These are phyloP conservation scores for Irpex sp. DNA, from an alignment of 1,284 basidiomycete species.

Conservation along the genomic window DNA sequence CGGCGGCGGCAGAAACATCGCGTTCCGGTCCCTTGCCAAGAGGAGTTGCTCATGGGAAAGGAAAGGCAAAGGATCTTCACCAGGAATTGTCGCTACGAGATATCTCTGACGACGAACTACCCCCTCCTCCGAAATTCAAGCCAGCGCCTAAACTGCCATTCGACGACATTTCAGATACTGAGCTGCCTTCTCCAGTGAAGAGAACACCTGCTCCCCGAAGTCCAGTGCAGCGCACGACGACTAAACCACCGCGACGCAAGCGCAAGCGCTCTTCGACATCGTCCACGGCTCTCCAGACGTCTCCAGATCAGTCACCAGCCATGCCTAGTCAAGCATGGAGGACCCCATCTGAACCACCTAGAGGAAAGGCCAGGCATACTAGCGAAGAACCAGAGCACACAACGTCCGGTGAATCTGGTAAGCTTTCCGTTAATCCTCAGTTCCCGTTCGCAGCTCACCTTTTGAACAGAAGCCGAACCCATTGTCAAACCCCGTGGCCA, in stretches of 20 bases:
- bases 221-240: background rate
- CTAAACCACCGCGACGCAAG: background rate
- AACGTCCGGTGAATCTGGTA: background rate
- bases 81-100: background rate
- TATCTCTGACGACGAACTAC: background rate
- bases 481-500: background rate
- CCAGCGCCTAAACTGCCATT: background rate
- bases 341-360: background rate
- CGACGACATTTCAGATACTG: background rate
- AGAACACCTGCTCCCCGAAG: background rate
- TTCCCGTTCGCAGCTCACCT: background rate
- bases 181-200: background rate
- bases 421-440: background rate
- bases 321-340: background rate
- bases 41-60: background rate
- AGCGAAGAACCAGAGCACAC: background rate
- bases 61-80: background rate
- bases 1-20: background rate
- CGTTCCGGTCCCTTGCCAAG: background rate
- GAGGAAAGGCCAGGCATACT: background rate
- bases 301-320: background rate
- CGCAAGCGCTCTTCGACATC: background rate
- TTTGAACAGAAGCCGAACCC: background rate
- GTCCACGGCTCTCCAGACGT: background rate
- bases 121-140: background rate